Conservation (phyloP, 73 alveolate genomes). For the Paramecium biaurelia region DNA sequence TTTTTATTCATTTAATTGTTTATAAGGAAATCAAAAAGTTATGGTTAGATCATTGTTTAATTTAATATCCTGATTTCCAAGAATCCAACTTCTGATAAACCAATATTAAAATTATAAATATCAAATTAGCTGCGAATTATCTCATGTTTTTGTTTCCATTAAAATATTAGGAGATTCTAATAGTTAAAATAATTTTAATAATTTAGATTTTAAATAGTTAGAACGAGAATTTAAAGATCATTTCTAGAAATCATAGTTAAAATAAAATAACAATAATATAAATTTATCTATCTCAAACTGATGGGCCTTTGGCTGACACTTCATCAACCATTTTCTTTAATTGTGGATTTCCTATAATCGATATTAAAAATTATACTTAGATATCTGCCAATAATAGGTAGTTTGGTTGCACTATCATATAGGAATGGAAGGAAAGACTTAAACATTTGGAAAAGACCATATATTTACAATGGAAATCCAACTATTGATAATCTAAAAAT, state of each 20-base stretch:
- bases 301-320: conserved; percentile 28
- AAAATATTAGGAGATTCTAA: neutral
- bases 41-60: too few species aligned
- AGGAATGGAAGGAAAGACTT: conserved; percentile 60
- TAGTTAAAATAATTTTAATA: neutral
- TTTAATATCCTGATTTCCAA: neutral
- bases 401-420: conserved; percentile 55
- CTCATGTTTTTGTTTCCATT: neutral
- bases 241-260: neutral
- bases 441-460: conserved; percentile 59
- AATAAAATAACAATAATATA: neutral
- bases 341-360: neutral
- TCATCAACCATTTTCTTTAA: conserved; percentile 22
- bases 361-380: neutral
- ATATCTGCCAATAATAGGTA: conserved; percentile 58
- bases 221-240: neutral
- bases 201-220: neutral
- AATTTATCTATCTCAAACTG: neutral
- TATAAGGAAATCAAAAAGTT: too few species aligned
- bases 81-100: neutral
- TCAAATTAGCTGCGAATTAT: neutral
- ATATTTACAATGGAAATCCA: conserved; percentile 54
- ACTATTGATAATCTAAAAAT: conserved; percentile 22
- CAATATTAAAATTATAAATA: neutral
- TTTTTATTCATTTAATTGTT: too few species aligned